Conservation (phyloP, 352 stramenopile species). For the Phytophthora sp. region DNA sequence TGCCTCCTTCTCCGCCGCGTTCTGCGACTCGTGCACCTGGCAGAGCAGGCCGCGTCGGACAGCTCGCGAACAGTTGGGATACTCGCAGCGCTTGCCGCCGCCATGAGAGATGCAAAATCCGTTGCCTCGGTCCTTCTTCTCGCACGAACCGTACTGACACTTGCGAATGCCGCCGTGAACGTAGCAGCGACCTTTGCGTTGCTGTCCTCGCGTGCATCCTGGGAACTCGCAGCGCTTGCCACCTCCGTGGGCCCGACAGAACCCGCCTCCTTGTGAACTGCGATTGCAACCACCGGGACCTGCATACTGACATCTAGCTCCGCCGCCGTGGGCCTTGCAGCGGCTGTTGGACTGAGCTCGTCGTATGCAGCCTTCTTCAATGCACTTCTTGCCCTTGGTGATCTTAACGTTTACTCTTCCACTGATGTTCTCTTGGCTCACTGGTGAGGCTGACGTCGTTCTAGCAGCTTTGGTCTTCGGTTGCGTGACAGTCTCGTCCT, state of each 20-base stretch:
- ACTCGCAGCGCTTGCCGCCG: constrained; percentile 69
- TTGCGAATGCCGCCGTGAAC: constrained; percentile 85
- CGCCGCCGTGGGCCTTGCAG: constrained; percentile 81
- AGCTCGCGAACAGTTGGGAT: constrained; percentile 48
- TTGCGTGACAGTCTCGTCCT: background rate
- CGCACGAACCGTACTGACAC: constrained; percentile 71
- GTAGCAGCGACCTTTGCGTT: constrained; percentile 87
- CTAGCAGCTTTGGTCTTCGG: constrained; percentile 20
- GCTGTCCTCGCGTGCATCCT: constrained; percentile 71
- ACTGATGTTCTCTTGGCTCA: constrained; percentile 19
- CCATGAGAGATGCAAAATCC: constrained; percentile 79
- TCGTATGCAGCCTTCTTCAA: constrained; percentile 59
- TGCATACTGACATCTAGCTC: constrained; percentile 70
- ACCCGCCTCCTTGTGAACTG: constrained; percentile 80
- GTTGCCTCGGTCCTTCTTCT: constrained; percentile 89
- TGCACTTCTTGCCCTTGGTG: constrained; percentile 80
- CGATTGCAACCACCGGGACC: constrained; percentile 66
- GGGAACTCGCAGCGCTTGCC: constrained; percentile 83
- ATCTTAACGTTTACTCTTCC: constrained; percentile 26
- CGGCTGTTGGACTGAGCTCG: constrained; percentile 85
- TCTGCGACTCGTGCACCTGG: constrained; percentile 54
- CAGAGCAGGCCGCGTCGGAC: constrained; percentile 66
- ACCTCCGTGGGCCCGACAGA: constrained; percentile 80
- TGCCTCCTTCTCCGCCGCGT: background rate
- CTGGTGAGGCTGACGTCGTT: constrained; percentile 15